Evolutionary conservation across 495 filamentous ascomycete species (phyloP).

Genomic region (Penicillium desertorum): DNA sequence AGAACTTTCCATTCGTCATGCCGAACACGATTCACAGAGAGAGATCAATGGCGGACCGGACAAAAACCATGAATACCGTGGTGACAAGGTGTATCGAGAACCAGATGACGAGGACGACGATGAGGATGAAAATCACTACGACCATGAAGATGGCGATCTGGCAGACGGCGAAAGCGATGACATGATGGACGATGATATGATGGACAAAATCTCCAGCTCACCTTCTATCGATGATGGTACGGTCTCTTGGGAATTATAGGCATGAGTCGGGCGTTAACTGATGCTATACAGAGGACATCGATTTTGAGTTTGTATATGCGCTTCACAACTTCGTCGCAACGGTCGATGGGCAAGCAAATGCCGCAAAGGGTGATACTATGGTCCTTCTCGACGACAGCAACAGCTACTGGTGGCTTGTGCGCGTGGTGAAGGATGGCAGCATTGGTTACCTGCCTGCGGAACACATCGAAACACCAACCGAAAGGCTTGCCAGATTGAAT

Average conservation of each 20-base stretch:
- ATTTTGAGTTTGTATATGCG: conserved; percentile 99
- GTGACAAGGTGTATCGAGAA: conserved; percentile 47
- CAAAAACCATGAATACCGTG: conserved; percentile 47
- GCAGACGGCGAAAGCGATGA: conserved; percentile 75
- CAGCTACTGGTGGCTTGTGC: conserved; percentile 99
- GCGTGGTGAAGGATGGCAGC: conserved; percentile 94
- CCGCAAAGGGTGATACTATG: conserved; percentile 98
- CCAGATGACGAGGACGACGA: conserved; percentile 37
- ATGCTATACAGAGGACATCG: conserved; percentile 90
- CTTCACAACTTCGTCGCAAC: conserved; percentile 97
- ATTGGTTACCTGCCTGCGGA: conserved; percentile 97
- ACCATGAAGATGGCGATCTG: conserved; percentile 62
- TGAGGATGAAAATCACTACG: conserved; percentile 50
- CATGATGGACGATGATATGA: conserved; percentile 80
- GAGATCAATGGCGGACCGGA: conserved; percentile 57
- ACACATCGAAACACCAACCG: conserved; percentile 97
- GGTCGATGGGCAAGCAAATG: conserved; percentile 97
- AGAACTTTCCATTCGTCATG: conserved; percentile 74
- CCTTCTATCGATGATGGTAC: conserved; percentile 98
- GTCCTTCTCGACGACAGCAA: conserved; percentile 99
- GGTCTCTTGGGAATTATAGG: conserved; percentile 41
- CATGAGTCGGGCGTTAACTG: conserved; percentile 44
- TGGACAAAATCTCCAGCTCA: conserved; percentile 97
- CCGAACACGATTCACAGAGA: conserved; percentile 69
- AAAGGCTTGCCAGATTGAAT: conserved; percentile 88